A percentile compares a stretch with the other conserved stretches of the same genome.
phyloP scores from a whole-genome alignment of 2,329 filamentous ascomycete genomes.

The Didymella sp. region DNA sequence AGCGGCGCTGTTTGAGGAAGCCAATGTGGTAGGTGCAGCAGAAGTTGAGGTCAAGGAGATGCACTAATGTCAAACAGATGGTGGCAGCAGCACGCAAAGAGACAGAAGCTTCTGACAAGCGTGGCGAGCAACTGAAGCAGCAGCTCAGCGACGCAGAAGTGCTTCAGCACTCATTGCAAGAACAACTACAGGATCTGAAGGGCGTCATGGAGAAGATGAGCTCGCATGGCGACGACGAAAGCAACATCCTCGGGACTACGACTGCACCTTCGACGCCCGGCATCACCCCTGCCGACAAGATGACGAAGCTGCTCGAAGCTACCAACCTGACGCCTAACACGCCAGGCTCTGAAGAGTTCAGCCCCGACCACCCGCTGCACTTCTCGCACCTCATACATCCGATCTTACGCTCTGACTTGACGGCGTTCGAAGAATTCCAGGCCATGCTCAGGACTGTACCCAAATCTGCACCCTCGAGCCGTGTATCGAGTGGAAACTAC shows the following conservation, averaged over 20 bases:
- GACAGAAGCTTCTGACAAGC: constrained; percentile 78
- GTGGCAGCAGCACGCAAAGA: constrained; percentile 88
- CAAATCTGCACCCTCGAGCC: constrained; percentile 65
- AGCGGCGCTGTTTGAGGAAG: constrained; percentile 94
- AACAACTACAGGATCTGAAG: constrained; percentile 91
- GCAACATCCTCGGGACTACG: constrained; percentile 67
- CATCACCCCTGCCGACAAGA: constrained; percentile 63
- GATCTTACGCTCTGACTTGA: constrained; percentile 80
- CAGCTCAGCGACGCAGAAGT: constrained; percentile 88
- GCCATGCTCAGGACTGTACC: constrained; percentile 73
- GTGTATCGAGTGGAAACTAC: constrained; percentile 75
- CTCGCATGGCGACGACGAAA: constrained; percentile 74
- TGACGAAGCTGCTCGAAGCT: constrained; percentile 67
- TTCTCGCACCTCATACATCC: constrained; percentile 85
- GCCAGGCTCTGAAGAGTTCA: constrained; percentile 59
- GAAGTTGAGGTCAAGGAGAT: neutral
- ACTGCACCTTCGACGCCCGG: constrained; percentile 82
- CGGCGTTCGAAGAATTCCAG: constrained; percentile 84
- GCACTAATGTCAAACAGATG: constrained; percentile 65
- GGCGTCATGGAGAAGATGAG: constrained; percentile 88
- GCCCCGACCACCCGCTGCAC: constrained; percentile 69
- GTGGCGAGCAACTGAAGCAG: constrained; percentile 84
- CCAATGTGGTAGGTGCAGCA: constrained; percentile 71
- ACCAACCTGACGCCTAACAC: constrained; percentile 60
- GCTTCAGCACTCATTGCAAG: constrained; percentile 86